Percentiles rank a stretch among this genome's conserved stretches.
Evolutionary conservation across 352 stramenopile species (phyloP).

Genomic region (Globisporangium lucens): DNA sequence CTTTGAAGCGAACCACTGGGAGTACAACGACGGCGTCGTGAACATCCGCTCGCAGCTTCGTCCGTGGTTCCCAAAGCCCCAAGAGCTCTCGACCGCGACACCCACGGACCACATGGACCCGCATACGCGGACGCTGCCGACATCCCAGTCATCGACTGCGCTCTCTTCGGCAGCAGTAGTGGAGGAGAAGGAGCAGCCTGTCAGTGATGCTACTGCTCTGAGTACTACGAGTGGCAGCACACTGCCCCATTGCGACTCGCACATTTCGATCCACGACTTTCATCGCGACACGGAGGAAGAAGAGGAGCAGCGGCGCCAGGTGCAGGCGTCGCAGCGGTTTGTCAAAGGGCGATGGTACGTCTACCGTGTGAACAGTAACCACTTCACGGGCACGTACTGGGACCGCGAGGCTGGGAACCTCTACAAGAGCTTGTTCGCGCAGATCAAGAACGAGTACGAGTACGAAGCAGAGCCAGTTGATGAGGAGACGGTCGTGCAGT

Average conservation of each 20-base stretch:
- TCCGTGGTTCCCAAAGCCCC: conserved; percentile 56
- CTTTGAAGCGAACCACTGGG: conserved; percentile 56
- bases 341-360: conserved; percentile 74
- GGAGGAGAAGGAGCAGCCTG: background rate
- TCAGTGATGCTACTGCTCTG: background rate
- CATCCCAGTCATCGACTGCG: conserved; percentile 30
- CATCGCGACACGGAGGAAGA: conserved; percentile 23
- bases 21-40: conserved; percentile 71
- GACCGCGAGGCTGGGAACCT: conserved; percentile 57
- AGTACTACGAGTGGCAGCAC: background rate
- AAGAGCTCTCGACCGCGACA: conserved; percentile 9
- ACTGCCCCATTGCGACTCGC: conserved; percentile 52
- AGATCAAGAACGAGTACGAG: conserved; percentile 58
- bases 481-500: background rate
- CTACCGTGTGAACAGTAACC: conserved; percentile 74
- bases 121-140: conserved; percentile 23
- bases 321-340: conserved; percentile 25
- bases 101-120: conserved; percentile 4
- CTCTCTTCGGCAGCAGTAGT: background rate
- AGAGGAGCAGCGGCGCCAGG: conserved; percentile 23
- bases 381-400: conserved; percentile 70
- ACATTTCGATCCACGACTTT: conserved; percentile 74
- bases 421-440: conserved; percentile 67
- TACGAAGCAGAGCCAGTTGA: background rate
- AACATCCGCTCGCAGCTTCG: conserved; percentile 73